Base-by-base conservation (phyloP, 2,329 filamentous ascomycete species). In the Curvularia sp. region DNA sequence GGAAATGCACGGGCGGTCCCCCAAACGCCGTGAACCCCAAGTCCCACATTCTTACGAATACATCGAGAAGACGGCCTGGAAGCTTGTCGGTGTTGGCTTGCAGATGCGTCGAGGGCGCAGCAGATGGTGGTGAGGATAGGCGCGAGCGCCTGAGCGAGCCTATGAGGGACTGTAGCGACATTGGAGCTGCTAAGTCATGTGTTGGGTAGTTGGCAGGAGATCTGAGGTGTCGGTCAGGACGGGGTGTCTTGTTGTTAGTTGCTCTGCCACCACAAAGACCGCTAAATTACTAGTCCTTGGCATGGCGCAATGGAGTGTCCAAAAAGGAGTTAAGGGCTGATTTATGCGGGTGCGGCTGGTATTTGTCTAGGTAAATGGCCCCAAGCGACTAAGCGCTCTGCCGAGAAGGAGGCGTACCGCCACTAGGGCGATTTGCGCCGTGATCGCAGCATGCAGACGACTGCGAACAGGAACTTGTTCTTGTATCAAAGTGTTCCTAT, bases 1-100 rank as follows among this genome's bases (percentile, higher is more conserved):
- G 84, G 67, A 91, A 91, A 74, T 91, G 88, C 7, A 90, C 87
- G 0, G 87, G 84, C 2, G 88, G 88, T 0, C 88, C 88, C 1
- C 87, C 88, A 71, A 90, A 90, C 0, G 85, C 76, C 0, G 86
- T 89, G 63, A 89, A 84, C 0, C 88, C 87, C 5, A 90, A 74
- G 73, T 89, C 80, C 85, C 86, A 89, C 52, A 63, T 74, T 28
- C 68, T 55, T 1, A 63, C 30, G 23, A 72, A 68, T 5, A 75
- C 64, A 30, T 75, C 73, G 7, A 52, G 47, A 10, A 75, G 52
- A n/a, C 71, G 67, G 60, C 59, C 62, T 60, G 48, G 59, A 1
- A 72, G 59, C 30, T 63, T 68, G 23, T 61, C 55, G 2, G 60
- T 70, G 15, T 69, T 70, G n/a, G 69, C 57, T 9, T 48, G 49